phyloP scores from a whole-genome alignment of 345 rosid genomes.

The Cardamine chenopodiifolia region DNA sequence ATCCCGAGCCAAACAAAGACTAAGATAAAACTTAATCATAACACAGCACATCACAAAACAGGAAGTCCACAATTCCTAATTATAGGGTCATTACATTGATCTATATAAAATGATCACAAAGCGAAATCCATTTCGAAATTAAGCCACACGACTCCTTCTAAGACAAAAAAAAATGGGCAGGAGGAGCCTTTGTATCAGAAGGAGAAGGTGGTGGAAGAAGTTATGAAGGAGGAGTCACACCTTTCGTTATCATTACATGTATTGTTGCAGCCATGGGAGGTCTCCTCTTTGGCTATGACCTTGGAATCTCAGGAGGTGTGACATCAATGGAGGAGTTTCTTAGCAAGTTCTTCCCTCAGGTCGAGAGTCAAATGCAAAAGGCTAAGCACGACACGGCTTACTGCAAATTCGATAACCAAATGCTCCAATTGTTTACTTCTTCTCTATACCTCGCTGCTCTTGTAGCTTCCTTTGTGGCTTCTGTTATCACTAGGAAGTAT shows the following conservation, averaged over 20 bases:
- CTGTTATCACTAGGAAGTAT: slow-evolving; percentile 44
- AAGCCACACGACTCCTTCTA: slow-evolving; percentile 14
- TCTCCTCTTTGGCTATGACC: slow-evolving; percentile 81
- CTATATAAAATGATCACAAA: slow-evolving; percentile 23
- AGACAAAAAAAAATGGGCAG: slow-evolving; percentile 47
- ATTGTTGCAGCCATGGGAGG: slow-evolving; percentile 77
- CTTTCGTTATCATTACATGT: slow-evolving; percentile 64
- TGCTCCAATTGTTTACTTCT: slow-evolving; percentile 56
- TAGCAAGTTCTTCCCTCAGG: slow-evolving; percentile 48
- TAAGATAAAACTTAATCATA: slow-evolving; percentile 2
- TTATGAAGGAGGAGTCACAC: slow-evolving; percentile 71
- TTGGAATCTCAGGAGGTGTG: slow-evolving; percentile 81
- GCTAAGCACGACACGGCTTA: slow-evolving; percentile 44
- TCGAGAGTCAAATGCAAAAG: slow-evolving; percentile 41
- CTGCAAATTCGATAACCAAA: slow-evolving; percentile 52
- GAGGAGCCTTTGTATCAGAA: slow-evolving; percentile 46
- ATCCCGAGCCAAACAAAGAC: slow-evolving; percentile 17
- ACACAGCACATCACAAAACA: not conserved
- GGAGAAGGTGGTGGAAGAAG: slow-evolving; percentile 50
- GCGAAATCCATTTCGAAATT: slow-evolving; percentile 6
- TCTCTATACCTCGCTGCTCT: slow-evolving; percentile 64
- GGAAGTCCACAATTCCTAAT: not conserved
- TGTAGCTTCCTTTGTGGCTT: slow-evolving; percentile 53
- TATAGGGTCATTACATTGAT: slow-evolving; percentile 6
- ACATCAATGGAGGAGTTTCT: slow-evolving; percentile 59